Percentiles rank a stretch among this genome's conserved stretches.
Evolutionary conservation across 2,329 filamentous ascomycete genomes (phyloP).

Genomic region (Neospermospora avenae): DNA sequence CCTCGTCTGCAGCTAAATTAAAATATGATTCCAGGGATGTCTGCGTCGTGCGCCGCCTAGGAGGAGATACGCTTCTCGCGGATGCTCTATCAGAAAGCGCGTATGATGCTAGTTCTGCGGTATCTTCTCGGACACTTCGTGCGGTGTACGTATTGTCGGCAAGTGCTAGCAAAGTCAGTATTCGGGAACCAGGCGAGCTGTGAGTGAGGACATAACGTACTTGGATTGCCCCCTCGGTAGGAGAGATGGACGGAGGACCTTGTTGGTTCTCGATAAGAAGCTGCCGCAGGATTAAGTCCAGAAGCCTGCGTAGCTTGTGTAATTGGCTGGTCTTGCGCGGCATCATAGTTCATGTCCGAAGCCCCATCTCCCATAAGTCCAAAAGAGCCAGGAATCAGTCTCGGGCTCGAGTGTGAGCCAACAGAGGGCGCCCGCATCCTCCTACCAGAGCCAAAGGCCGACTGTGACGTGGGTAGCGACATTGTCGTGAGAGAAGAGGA

Average conservation of each 20-base stretch:
- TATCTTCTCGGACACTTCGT: slow-evolving; percentile 78
- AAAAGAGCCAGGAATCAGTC: slow-evolving; percentile 26
- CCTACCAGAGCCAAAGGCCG: slow-evolving; percentile 18
- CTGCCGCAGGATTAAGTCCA: slow-evolving; percentile 16
- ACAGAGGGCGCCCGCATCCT: slow-evolving; percentile 23
- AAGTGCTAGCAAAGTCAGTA: slow-evolving; percentile 40
- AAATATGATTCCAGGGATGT: slow-evolving; percentile 32
- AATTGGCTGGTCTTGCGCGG: slow-evolving; percentile 22
- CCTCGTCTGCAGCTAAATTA: slow-evolving; percentile 22
- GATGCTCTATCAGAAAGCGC: slow-evolving; percentile 62
- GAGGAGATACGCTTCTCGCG: slow-evolving; percentile 32
- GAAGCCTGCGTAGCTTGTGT: slow-evolving; percentile 10
- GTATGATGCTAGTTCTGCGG: slow-evolving; percentile 81
- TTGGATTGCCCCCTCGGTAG: slow-evolving; percentile 55
- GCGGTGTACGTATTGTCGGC: slow-evolving; percentile 72
- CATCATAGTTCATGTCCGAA: slow-evolving; percentile 26
- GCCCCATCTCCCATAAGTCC: slow-evolving; percentile 18
- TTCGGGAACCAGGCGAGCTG: neutral
- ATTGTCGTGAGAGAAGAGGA: slow-evolving; percentile 12
- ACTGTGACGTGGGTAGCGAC: slow-evolving; percentile 25
- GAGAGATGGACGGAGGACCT: slow-evolving; percentile 69
- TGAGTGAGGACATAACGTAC: slow-evolving; percentile 40
- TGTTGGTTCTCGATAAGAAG: slow-evolving; percentile 59
- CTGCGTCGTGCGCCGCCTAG: slow-evolving; percentile 21
- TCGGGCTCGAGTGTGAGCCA: slow-evolving; percentile 30